Base-by-base conservation (phyloP, 805 yeast genomes). In the Saccharomyces kudriavzevii region DNA sequence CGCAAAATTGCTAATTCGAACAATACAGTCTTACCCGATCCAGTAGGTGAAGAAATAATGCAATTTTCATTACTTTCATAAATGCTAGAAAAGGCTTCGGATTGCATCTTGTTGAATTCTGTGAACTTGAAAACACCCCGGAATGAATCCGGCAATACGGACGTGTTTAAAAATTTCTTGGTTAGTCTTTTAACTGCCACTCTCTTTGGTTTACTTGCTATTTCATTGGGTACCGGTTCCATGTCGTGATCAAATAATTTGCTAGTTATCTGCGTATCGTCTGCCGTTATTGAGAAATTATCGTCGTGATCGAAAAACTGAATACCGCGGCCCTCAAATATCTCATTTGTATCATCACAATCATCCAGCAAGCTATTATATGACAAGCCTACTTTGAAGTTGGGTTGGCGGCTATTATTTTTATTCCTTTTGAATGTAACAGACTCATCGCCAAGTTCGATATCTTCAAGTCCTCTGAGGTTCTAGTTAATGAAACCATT, bases 1-100 rank as follows among this genome's bases (percentile, higher is more conserved):
- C 71, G 63, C 24, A 78, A 55, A 1, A 81, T 77, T 0, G 83
- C 82, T 45, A 81, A 60, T 60, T 80, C 84, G 59, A 79, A 79
- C 4, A 80, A 61, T 0, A 74, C 82, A 0, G 84, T 79, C 57
- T 81, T 81, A 0, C 85, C 84, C 0, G 85, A 79, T 0, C 85
- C 84, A 0, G 84, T 79, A 0, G 85, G 85, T 4, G 84, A 70
- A 45, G 81, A 73, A 9, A 80, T 67, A 3, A 80, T 77, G 57
- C 77, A 74, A 54, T 78, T 80, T 29, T 65, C 58, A 17, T 65
- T 60, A 1, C 61, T 50, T 4, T 68, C 57, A 58, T 72, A 80
- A 4, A 80, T 53, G 0, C 52, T 28, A 2, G 64, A 52, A 54
- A 77, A 80, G 5, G 78, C 73, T 48, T 65, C 67, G 1, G 80